phyloP scores from a whole-genome alignment of 202 grass and related monocot species.

The Zizania palustris region DNA sequence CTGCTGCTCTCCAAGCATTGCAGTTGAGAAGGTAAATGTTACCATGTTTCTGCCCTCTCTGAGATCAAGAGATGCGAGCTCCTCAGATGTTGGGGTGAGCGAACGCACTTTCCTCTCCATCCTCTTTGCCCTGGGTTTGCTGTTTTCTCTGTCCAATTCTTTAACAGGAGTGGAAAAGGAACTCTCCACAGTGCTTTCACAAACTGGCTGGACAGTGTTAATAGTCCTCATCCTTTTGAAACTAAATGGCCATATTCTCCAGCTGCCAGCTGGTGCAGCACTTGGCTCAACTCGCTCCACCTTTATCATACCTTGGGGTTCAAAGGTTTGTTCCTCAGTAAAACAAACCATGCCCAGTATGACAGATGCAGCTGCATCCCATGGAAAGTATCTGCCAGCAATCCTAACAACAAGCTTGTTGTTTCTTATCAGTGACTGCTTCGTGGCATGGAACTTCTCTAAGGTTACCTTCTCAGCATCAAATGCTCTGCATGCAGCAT shows the following conservation, averaged over 20 bases:
- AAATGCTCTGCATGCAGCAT: conserved; percentile 74
- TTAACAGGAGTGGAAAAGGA: conserved; percentile 29
- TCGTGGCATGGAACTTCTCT: conserved; percentile 69
- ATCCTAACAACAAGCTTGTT: conserved; percentile 81
- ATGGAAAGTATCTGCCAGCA: conserved; percentile 72
- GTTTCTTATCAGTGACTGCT: conserved; percentile 69
- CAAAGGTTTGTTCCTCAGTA: conserved; percentile 65
- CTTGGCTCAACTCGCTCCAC: conserved; percentile 64
- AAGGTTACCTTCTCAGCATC: conserved; percentile 77
- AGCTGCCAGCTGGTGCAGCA: conserved; percentile 61
- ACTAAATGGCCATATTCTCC: conserved; percentile 91
- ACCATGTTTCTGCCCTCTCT: conserved; percentile 83
- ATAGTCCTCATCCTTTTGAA: conserved; percentile 68
- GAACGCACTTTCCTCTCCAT: conserved; percentile 62
- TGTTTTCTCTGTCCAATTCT: conserved; percentile 43
- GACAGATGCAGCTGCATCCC: conserved; percentile 69
- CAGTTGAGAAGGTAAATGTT: conserved; percentile 91
- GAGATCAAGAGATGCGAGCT: conserved; percentile 80
- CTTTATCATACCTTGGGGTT: conserved; percentile 76
- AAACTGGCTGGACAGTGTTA: conserved; percentile 42
- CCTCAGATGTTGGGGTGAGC: conserved; percentile 78
- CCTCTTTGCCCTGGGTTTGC: conserved; percentile 48
- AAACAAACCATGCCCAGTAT: conserved; percentile 75
- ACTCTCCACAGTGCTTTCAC: conserved; percentile 47
- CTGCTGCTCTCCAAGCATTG: conserved; percentile 90